These are phyloP conservation scores for Termitomyces sp. DNA, from an alignment of 768 basidiomycete genomes.

Conservation along the genomic window DNA sequence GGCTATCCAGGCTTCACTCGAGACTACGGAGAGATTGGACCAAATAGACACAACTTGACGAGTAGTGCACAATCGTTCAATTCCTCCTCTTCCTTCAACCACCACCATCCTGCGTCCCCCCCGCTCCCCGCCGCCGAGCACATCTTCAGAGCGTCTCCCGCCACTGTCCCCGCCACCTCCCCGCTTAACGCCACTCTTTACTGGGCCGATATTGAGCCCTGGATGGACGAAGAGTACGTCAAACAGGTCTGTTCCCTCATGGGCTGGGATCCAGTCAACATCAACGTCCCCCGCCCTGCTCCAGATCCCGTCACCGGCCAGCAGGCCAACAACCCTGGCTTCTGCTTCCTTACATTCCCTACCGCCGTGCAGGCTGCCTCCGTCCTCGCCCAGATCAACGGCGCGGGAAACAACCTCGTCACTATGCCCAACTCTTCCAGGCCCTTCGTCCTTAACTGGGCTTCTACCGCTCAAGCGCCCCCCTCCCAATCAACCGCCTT, in stretches of 20 bases:
- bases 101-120: conserved; percentile 31
- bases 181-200: conserved; percentile 55
- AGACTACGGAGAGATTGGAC: conserved; percentile 27
- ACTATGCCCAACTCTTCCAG: conserved; percentile 86
- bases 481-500: conserved; percentile 28
- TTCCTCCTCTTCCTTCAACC: conserved; percentile 42
- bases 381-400: conserved; percentile 65
- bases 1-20: conserved; percentile 17
- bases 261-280: conserved; percentile 77
- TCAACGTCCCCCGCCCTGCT: conserved; percentile 65
- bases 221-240: conserved; percentile 97
- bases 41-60: conserved; percentile 41
- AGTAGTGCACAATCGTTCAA: conserved; percentile 20
- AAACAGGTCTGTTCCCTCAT: conserved; percentile 82
- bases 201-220: conserved; percentile 88
- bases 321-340: conserved; percentile 79
- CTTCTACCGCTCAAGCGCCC: conserved; percentile 33
- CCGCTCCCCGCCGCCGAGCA: conserved; percentile 23
- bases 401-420: conserved; percentile 34
- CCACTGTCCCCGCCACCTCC: conserved; percentile 20
- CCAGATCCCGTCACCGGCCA: conserved; percentile 54
- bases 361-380: conserved; percentile 62
- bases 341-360: conserved; percentile 85
- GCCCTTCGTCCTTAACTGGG: conserved; percentile 82
- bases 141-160: conserved; percentile 22